Evolutionary conservation across 148 eudicot species (phyloP).

Genomic region (Arctostaphylos glauca): DNA sequence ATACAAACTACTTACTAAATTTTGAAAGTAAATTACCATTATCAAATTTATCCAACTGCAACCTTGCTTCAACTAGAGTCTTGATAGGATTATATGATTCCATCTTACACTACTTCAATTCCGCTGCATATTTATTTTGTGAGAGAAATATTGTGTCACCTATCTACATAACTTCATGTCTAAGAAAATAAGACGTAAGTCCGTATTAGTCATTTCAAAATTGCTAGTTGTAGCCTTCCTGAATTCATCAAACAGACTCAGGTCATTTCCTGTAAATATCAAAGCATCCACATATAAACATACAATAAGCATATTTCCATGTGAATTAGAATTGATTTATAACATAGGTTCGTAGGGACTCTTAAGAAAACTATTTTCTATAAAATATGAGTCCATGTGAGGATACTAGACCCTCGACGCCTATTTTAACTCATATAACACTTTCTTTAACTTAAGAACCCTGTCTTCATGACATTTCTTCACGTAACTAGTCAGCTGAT

Average conservation of each 20-base stretch:
- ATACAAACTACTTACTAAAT: neutral
- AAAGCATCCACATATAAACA: too few relatives aligned
- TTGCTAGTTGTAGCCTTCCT: neutral
- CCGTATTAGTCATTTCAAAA: neutral
- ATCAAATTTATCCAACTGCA: neutral
- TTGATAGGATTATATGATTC: neutral
- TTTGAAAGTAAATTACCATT: neutral
- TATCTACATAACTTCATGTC: neutral
- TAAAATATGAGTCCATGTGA: neutral
- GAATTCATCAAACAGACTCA: too few relatives aligned
- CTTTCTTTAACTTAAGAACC: neutral
- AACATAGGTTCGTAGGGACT: neutral
- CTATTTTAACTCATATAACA: constrained; percentile 2
- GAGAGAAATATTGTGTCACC: neutral
- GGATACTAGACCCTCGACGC: neutral
- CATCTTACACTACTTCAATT: neutral
- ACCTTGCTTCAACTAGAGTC: neutral
- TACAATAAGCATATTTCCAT: neutral
- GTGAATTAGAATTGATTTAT: neutral
- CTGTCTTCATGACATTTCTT: neutral
- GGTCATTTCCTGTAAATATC: too few relatives aligned
- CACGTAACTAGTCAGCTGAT: neutral
- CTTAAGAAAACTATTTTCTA: neutral
- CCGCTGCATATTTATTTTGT: neutral
- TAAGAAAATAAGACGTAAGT: neutral